Evolutionary conservation across 108 stramenopile species (phyloP).

Genomic region (Fragilariopsis cylindrus): DNA sequence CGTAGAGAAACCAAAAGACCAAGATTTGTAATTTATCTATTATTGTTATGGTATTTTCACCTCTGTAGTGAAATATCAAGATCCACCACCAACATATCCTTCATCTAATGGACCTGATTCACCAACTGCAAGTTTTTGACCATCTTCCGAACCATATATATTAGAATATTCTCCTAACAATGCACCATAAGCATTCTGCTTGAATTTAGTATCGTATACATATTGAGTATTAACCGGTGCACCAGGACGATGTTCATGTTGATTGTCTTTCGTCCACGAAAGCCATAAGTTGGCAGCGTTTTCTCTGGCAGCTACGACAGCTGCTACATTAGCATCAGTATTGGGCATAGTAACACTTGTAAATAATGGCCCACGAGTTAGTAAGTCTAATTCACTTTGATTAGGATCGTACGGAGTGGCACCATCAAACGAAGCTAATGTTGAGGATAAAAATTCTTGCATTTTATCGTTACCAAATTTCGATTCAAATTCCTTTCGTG

Average conservation of each 20-base stretch:
- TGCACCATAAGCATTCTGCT: conserved; percentile 68
- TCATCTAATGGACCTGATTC: conserved; percentile 84
- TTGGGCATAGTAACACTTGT: conserved; percentile 58
- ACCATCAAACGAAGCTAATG: conserved; percentile 48
- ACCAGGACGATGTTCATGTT: conserved; percentile 68
- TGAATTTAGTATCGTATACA: conserved; percentile 81
- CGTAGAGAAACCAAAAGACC: too few species aligned
- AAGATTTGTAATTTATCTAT: too few species aligned
- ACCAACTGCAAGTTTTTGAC: conserved; percentile 63
- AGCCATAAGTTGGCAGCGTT: conserved; percentile 64
- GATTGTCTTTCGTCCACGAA: conserved; percentile 49
- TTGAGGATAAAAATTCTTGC: conserved; percentile 33
- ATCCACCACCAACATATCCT: conserved; percentile 85
- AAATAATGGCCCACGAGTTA: conserved; percentile 61
- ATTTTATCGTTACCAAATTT: conserved; percentile 74
- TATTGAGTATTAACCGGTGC: conserved; percentile 80
- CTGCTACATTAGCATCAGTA: conserved; percentile 64
- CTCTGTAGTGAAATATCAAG: conserved; percentile 30
- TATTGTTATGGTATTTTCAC: too few species aligned
- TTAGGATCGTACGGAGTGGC: conserved; percentile 19
- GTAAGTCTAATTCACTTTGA: conserved; percentile 51
- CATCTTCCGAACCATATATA: conserved; percentile 61
- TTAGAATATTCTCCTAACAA: conserved; percentile 53
- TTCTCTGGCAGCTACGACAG: conserved; percentile 54
- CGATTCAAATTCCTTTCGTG: conserved; percentile 58